Percentiles rank a stretch among this genome's conserved stretches.
Conservation (phyloP, 2,329 filamentous ascomycete genomes). For the Sporothrix euskadiensis region DNA sequence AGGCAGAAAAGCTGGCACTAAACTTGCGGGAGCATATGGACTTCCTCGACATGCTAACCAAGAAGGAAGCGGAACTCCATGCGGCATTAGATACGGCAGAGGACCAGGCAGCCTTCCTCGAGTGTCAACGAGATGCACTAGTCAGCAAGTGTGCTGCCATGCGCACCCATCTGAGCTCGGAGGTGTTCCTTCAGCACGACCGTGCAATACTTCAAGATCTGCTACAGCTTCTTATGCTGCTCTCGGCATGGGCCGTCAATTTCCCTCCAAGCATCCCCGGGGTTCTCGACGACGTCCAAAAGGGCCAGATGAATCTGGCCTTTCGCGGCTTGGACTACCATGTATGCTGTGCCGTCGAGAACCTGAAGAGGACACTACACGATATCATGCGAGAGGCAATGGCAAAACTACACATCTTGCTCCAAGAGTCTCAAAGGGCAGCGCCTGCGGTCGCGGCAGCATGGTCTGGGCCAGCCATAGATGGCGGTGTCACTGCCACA, state of each 20-base stretch:
- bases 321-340: neutral
- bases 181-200: neutral
- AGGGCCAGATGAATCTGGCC: neutral
- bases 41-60: neutral
- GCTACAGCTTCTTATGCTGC: neutral
- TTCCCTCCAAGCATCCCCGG: neutral
- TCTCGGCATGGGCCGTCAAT: neutral
- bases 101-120: neutral
- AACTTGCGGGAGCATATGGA: neutral
- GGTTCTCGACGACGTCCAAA: neutral
- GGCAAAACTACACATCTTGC: neutral
- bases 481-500: constrained; percentile 4
- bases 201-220: neutral
- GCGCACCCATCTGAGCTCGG: neutral
- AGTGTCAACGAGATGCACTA: neutral
- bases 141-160: neutral
- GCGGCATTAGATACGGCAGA: neutral
- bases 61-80: neutral
- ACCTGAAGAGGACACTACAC: neutral
- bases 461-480: neutral
- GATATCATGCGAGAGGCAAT: neutral
- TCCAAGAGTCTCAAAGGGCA: neutral
- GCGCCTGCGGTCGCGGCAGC: neutral
- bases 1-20: neutral
- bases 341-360: neutral